phyloP scores from a whole-genome alignment of 352 stramenopile genomes.

The Pythium diclinum region DNA sequence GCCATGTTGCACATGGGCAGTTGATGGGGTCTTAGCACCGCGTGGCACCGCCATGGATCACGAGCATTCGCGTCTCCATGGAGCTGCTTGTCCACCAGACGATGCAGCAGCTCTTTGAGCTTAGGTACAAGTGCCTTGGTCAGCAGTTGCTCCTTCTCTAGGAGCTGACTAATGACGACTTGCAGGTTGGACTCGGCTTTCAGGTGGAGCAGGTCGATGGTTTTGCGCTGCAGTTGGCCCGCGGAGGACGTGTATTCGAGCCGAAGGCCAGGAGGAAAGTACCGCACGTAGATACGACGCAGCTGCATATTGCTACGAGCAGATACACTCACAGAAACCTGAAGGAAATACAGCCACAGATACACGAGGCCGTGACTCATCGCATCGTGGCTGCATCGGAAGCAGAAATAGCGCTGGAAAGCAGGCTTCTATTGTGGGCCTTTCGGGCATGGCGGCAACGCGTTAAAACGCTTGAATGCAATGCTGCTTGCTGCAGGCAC shows the following conservation, averaged over 20 bases:
- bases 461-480: background rate
- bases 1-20: constrained; percentile 72
- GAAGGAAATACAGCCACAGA: background rate
- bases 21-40: constrained; percentile 47
- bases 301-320: constrained; percentile 46
- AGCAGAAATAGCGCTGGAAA: background rate
- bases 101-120: constrained; percentile 60
- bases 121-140: constrained; percentile 40
- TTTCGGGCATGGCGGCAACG: too few species aligned
- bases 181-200: constrained; percentile 69
- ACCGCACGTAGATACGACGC: constrained; percentile 60
- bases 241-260: constrained; percentile 54
- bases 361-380: background rate
- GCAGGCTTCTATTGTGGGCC: background rate
- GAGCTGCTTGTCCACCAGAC: constrained; percentile 70
- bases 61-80: constrained; percentile 25
- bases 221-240: constrained; percentile 47
- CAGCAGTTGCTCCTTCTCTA: constrained; percentile 60
- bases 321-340: background rate
- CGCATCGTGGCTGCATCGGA: background rate
- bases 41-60: constrained; percentile 35
- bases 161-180: constrained; percentile 43
- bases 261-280: constrained; percentile 66
- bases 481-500: background rate
- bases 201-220: constrained; percentile 62